A percentile compares a stretch with the other conserved stretches of the same genome.
Evolutionary conservation across 2,329 filamentous ascomycete species (phyloP).

Genomic region (Fusarium aywerte): DNA sequence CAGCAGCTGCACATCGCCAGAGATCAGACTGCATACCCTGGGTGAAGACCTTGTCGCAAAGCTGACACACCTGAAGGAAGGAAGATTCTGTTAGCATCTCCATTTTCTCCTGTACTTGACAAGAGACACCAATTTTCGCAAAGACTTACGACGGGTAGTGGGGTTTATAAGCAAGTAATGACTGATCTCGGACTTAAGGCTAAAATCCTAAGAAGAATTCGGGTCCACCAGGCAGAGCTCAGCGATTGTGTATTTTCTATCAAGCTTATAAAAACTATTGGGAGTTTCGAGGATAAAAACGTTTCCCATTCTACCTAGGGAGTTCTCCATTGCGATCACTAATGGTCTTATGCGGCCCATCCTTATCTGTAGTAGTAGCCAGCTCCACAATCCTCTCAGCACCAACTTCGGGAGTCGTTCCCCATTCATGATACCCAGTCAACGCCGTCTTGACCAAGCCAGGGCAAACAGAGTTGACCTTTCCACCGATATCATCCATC

Average conservation of each 20-base stretch:
- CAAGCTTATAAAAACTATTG: background rate
- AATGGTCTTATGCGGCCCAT: conserved; percentile 48
- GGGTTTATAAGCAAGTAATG: conserved; percentile 13
- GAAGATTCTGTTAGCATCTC: background rate
- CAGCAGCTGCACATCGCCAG: too few relatives aligned
- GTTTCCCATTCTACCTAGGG: conserved; percentile 21
- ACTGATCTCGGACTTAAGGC: conserved; percentile 17
- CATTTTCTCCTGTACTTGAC: background rate
- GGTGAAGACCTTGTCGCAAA: conserved; percentile 40
- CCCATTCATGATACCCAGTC: conserved; percentile 27
- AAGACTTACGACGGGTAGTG: fast-evolving
- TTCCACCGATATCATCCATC: conserved; percentile 47
- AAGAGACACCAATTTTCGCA: fast-evolving
- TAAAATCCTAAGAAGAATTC: conserved; percentile 8
- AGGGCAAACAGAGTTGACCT: conserved; percentile 53
- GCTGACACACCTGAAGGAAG: conserved; percentile 23
- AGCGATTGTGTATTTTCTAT: background rate
- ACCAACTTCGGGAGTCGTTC: conserved; percentile 42
- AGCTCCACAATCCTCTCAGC: conserved; percentile 48
- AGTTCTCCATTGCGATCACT: conserved; percentile 42
- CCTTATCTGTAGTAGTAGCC: conserved; percentile 43
- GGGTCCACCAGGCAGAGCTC: background rate
- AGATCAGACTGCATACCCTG: conserved; percentile 11
- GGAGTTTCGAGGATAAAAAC: background rate
- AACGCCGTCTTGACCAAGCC: conserved; percentile 51